phyloP scores from a whole-genome alignment of 2,329 filamentous ascomycete species.

The Aureobasidium lini region DNA sequence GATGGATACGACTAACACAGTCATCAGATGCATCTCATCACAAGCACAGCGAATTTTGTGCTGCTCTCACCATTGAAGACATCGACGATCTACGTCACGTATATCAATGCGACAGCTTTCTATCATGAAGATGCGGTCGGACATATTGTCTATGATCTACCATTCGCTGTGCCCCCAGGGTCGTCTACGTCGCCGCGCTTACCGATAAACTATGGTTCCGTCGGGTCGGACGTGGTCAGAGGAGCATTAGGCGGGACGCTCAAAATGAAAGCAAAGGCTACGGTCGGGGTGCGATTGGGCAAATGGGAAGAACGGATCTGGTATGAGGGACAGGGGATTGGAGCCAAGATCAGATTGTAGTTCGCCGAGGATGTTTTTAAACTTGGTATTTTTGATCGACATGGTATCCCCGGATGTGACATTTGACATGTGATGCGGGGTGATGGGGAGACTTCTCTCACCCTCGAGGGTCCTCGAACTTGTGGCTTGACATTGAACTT shows the following conservation, averaged over 20 bases:
- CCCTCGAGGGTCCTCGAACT: not conserved
- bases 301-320: constrained; percentile 66
- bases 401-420: constrained; percentile 4
- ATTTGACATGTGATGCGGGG: constrained; percentile 9
- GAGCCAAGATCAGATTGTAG: constrained; percentile 40
- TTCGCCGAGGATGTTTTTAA: not conserved
- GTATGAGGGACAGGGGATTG: constrained; percentile 39
- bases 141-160: constrained; percentile 63
- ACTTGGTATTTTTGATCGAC: not conserved
- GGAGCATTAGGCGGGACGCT: constrained; percentile 73
- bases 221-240: constrained; percentile 75
- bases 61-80: constrained; percentile 69
- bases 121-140: constrained; percentile 73
- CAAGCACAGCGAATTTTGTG: constrained; percentile 78
- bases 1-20: not conserved
- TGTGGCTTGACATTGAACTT: not conserved
- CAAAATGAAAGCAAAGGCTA: constrained; percentile 69
- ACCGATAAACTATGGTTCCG: constrained; percentile 65
- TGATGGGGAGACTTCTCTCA: not conserved
- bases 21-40: constrained; percentile 63
- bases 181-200: constrained; percentile 64
- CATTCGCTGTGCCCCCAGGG: constrained; percentile 65
- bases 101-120: constrained; percentile 74
- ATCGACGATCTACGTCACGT: constrained; percentile 68
- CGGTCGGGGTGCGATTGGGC: constrained; percentile 67